A percentile compares a stretch with the other conserved stretches of the same genome.
Conservation (phyloP, 306 rosid genomes). For the Prosopis cineraria region DNA sequence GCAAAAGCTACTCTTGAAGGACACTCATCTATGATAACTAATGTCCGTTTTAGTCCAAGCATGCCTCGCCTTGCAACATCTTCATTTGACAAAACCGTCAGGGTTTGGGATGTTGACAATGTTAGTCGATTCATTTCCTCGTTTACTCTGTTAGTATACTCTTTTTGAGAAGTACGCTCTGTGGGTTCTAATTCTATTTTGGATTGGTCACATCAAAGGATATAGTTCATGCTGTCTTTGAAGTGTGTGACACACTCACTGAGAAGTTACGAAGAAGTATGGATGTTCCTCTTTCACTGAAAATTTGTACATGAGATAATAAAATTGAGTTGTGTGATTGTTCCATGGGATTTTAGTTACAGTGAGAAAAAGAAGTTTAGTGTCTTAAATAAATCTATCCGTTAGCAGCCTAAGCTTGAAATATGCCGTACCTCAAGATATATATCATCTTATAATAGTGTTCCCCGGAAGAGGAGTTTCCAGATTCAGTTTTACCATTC, state of each 20-base stretch:
- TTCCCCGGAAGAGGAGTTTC: background rate
- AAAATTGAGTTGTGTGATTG: constrained; percentile 1
- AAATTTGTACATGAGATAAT: constrained; percentile 5
- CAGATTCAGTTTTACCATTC: background rate
- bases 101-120: constrained; percentile 98
- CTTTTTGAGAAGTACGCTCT: constrained; percentile 2
- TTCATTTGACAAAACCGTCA: constrained; percentile 90
- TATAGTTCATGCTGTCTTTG: background rate
- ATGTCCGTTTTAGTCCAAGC: constrained; percentile 96
- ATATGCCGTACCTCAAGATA: constrained; percentile 12
- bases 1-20: constrained; percentile 74
- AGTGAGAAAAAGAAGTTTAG: background rate
- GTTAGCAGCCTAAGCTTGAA: background rate
- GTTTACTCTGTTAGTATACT: constrained; percentile 12
- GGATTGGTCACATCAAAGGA: background rate
- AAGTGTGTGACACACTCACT: background rate
- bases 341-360: background rate
- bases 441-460: background rate
- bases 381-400: background rate
- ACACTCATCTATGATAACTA: constrained; percentile 77
- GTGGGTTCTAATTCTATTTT: too few relatives aligned
- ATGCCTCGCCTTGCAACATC: constrained; percentile 91
- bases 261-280: background rate
- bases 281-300: constrained; percentile 8
- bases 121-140: constrained; percentile 53